Percentiles rank a stretch among this genome's conserved stretches.
These are phyloP conservation scores for Erysiphe pulchra DNA, from an alignment of 2,329 filamentous ascomycete species.

Conservation along the genomic window DNA sequence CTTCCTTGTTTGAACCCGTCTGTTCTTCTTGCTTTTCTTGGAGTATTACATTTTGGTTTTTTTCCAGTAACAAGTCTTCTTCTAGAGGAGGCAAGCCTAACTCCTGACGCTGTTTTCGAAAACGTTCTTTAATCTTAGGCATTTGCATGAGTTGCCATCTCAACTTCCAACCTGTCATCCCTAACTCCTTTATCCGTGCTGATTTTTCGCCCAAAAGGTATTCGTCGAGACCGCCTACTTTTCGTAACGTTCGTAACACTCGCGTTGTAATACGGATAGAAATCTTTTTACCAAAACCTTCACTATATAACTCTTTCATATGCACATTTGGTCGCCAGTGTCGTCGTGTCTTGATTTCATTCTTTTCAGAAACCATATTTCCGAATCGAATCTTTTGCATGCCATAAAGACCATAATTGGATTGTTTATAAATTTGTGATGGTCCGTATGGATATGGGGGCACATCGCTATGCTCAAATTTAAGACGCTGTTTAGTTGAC, in stretches of 20 bases:
- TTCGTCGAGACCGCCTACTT: slow-evolving; percentile 69
- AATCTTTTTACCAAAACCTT: slow-evolving; percentile 33
- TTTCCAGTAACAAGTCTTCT: slow-evolving; percentile 4
- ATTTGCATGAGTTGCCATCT: slow-evolving; percentile 80
- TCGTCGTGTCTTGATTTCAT: slow-evolving; percentile 44
- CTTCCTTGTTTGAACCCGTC: no score
- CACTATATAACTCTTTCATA: slow-evolving; percentile 39
- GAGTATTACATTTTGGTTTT: no score
- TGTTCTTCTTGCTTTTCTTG: no score
- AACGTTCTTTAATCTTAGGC: slow-evolving; percentile 34
- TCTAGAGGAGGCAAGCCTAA: slow-evolving; percentile 34
- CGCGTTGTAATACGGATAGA: slow-evolving; percentile 43
- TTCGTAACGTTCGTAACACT: slow-evolving; percentile 51
- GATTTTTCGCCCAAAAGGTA: slow-evolving; percentile 68
- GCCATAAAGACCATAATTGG: slow-evolving; percentile 51
- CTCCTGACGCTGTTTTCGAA: slow-evolving; percentile 34
- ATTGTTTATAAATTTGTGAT: slow-evolving; percentile 50
- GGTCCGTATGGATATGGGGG: slow-evolving; percentile 50
- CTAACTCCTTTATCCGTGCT: slow-evolving; percentile 58
- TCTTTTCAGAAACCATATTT: slow-evolving; percentile 45
- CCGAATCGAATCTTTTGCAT: slow-evolving; percentile 47
- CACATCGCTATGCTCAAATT: slow-evolving; percentile 13
- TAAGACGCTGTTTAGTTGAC: slow-evolving; percentile 14
- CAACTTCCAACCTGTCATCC: slow-evolving; percentile 71
- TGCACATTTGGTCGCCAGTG: slow-evolving; percentile 46